Evolutionary conservation across 768 basidiomycete species (phyloP).

Genomic region (Psilocybe tampanensis): DNA sequence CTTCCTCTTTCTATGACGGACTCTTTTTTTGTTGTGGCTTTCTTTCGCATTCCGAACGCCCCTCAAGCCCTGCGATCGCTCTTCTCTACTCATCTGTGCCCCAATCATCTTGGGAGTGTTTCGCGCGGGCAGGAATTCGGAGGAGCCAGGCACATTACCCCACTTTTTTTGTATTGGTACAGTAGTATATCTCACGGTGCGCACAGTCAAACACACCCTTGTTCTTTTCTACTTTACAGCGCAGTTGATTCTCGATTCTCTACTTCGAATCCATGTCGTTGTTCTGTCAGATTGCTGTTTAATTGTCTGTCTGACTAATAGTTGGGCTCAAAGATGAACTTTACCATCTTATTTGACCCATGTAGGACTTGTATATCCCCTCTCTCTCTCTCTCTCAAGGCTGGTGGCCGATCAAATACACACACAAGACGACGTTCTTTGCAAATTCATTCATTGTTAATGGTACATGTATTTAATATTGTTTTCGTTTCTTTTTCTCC

Average conservation of each 20-base stretch:
- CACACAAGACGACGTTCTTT: slow-evolving; percentile 24
- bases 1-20: slow-evolving; percentile 16
- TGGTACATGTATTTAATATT: slow-evolving; percentile 31
- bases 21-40: slow-evolving; percentile 8
- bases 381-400: slow-evolving; percentile 9
- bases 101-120: slow-evolving; percentile 10
- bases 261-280: slow-evolving; percentile 13
- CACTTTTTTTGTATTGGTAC: slow-evolving; percentile 55
- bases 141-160: slow-evolving; percentile 19
- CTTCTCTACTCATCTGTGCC: slow-evolving; percentile 1
- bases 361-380: slow-evolving; percentile 19
- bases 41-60: slow-evolving; percentile 4
- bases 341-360: slow-evolving; percentile 5
- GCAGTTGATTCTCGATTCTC: slow-evolving; percentile 13
- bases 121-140: slow-evolving; percentile 7
- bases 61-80: background rate
- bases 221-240: slow-evolving; percentile 13
- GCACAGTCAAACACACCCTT: slow-evolving; percentile 22
- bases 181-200: slow-evolving; percentile 41
- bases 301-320: slow-evolving; percentile 16
- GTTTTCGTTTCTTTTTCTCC: slow-evolving; percentile 6
- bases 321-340: slow-evolving; percentile 1
- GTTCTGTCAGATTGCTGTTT: slow-evolving; percentile 16
- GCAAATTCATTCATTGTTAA: slow-evolving; percentile 22
- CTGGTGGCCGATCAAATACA: slow-evolving; percentile 10